Percentiles rank a stretch among this genome's conserved stretches.
These are phyloP conservation scores for Nemania sp. DNA, from an alignment of 2,329 filamentous ascomycete genomes.

Conservation along the genomic window DNA sequence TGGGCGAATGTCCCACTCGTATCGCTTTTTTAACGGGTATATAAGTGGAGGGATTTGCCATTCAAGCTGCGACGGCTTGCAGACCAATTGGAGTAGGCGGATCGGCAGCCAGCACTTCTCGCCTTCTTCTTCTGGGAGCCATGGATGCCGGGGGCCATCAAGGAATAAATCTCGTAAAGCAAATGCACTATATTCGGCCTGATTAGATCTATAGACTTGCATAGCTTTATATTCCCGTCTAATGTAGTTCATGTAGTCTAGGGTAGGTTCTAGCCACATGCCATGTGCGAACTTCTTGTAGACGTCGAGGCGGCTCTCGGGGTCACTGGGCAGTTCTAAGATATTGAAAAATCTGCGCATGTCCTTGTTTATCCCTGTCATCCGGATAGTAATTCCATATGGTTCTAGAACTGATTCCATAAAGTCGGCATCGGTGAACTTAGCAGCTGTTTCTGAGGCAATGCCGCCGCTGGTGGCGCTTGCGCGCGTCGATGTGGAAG, in stretches of 20 bases:
- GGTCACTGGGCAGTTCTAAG: no score
- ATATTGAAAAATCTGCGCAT: no score
- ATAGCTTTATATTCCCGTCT: constrained; percentile 7
- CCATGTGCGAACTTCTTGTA: not conserved
- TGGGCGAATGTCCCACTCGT: constrained; percentile 24
- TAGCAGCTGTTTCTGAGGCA: no score
- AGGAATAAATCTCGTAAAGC: constrained; percentile 15
- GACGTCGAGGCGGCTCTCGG: not conserved
- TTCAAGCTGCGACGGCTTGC: not conserved
- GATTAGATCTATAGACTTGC: not conserved
- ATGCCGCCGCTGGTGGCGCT: no score
- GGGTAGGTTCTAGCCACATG: constrained; percentile 10
- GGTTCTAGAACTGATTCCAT: no score
- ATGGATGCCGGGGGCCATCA: not conserved
- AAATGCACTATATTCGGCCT: constrained; percentile 12
- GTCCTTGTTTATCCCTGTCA: no score
- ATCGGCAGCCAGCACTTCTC: constrained; percentile 10
- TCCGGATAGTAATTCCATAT: no score
- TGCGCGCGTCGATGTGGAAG: no score
- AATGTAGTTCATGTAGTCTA: not conserved
- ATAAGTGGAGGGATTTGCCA: not conserved
- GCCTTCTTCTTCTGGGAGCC: not conserved
- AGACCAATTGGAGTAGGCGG: constrained; percentile 12
- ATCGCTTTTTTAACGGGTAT: not conserved
- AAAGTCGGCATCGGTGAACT: no score